Evolutionary conservation across 2,329 filamentous ascomycete genomes (phyloP).

Genomic region (Penicillium sp.): DNA sequence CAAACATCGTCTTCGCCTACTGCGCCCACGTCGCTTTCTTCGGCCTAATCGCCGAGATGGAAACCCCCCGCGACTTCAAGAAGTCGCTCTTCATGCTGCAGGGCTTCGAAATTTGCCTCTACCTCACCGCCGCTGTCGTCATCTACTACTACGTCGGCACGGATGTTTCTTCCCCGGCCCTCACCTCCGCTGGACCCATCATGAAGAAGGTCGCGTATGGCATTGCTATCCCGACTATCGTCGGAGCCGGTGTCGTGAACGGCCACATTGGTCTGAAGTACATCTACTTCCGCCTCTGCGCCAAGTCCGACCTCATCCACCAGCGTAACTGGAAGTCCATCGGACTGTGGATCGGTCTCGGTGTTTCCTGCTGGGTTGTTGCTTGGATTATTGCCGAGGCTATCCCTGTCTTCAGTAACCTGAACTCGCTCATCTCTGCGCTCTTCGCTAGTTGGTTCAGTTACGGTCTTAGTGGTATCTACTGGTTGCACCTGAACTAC

Average conservation of each 20-base stretch:
- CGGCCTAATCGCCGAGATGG: constrained; percentile 67
- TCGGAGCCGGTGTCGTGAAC: constrained; percentile 72
- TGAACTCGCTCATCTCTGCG: constrained; percentile 62
- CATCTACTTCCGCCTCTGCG: constrained; percentile 66
- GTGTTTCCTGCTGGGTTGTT: constrained; percentile 61
- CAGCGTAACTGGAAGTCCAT: constrained; percentile 55
- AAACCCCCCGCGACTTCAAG: constrained; percentile 62
- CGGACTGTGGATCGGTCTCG: constrained; percentile 64
- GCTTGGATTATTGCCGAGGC: constrained; percentile 71
- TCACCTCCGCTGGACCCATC: constrained; percentile 62
- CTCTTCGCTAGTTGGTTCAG: constrained; percentile 32
- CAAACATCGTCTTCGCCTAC: constrained; percentile 74
- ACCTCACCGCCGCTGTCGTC: constrained; percentile 67
- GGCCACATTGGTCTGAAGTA: constrained; percentile 69
- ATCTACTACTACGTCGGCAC: constrained; percentile 70
- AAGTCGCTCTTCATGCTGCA: constrained; percentile 69
- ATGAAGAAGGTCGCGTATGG: constrained; percentile 70
- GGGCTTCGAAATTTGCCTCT: constrained; percentile 62
- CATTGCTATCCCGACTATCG: constrained; percentile 70
- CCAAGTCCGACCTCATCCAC: constrained; percentile 58
- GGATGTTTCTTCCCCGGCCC: constrained; percentile 66
- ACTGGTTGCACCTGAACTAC: constrained; percentile 56
- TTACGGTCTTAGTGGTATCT: constrained; percentile 48
- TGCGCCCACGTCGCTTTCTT: constrained; percentile 71
- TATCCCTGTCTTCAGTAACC: constrained; percentile 69